These are phyloP conservation scores for Russula earlei DNA, from an alignment of 768 basidiomycete genomes.

Conservation along the genomic window DNA sequence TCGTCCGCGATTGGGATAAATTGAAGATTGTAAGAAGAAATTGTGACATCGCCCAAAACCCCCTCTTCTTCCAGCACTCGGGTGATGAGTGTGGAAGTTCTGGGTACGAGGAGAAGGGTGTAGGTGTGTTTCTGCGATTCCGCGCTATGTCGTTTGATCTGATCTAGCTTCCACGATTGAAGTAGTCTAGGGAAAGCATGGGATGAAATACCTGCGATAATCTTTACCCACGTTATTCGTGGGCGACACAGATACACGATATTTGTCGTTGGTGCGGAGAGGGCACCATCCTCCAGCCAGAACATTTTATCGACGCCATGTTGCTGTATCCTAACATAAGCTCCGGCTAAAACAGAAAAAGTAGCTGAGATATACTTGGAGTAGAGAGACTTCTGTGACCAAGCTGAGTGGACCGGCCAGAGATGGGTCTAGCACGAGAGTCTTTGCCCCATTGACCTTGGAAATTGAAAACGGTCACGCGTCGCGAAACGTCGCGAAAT, in stretches of 20 bases:
- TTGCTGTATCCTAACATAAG: slow-evolving; percentile 45
- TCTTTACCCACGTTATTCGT: slow-evolving; percentile 72
- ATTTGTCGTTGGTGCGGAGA: slow-evolving; percentile 76
- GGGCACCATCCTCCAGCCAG: slow-evolving; percentile 89
- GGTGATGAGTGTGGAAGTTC: slow-evolving; percentile 76
- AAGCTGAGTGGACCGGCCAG: slow-evolving; percentile 89
- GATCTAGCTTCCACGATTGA: slow-evolving; percentile 48
- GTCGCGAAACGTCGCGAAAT: background rate
- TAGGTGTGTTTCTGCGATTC: slow-evolving; percentile 73
- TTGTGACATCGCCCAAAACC: slow-evolving; percentile 89
- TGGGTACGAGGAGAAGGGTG: slow-evolving; percentile 80
- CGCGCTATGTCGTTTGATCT: slow-evolving; percentile 74
- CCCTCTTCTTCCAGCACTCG: slow-evolving; percentile 91
- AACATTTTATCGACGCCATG: slow-evolving; percentile 99
- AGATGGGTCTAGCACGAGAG: slow-evolving; percentile 83
- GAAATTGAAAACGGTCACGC: background rate
- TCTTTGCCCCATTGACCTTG: slow-evolving; percentile 90
- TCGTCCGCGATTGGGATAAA: slow-evolving; percentile 93
- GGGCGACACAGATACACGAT: slow-evolving; percentile 92
- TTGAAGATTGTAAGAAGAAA: slow-evolving; percentile 83
- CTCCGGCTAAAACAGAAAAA: background rate
- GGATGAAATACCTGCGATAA: slow-evolving; percentile 71
- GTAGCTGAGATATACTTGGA: slow-evolving; percentile 54
- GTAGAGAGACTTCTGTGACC: slow-evolving; percentile 84
- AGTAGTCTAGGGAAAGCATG: slow-evolving; percentile 1